phyloP scores from a whole-genome alignment of 1,284 basidiomycete species.

The Heterobasidion irregulare region DNA sequence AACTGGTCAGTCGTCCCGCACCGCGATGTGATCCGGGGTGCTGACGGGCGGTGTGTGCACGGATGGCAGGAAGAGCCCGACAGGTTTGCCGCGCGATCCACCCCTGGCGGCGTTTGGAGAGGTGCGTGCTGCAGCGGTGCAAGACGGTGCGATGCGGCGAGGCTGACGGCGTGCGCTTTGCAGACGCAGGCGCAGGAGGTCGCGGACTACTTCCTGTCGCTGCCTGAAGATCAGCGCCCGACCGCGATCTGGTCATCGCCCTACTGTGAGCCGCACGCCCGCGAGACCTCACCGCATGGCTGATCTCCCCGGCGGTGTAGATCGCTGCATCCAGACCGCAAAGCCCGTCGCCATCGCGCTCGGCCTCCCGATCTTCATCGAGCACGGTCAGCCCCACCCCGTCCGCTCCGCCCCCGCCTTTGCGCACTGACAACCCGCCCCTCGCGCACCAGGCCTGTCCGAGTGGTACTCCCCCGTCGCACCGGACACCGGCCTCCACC shows the following conservation, averaged over 20 bases:
- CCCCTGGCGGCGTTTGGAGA: constrained; percentile 73
- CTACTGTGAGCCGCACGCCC: constrained; percentile 70
- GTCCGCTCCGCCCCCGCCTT: background rate
- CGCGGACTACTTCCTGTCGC: constrained; percentile 50
- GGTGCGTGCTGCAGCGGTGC: constrained; percentile 22
- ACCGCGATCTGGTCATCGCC: constrained; percentile 76
- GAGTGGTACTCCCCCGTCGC: constrained; percentile 81
- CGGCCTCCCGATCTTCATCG: constrained; percentile 60
- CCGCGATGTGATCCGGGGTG: background rate
- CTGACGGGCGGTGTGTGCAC: background rate
- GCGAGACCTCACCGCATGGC: no score
- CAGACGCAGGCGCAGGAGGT: constrained; percentile 73
- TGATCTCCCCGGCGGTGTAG: constrained; percentile 24
- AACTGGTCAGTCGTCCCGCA: constrained; percentile 41
- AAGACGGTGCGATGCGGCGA: background rate
- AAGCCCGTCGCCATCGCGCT: constrained; percentile 56
- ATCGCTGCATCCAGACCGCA: constrained; percentile 79
- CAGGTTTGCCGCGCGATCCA: constrained; percentile 64
- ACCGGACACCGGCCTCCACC: constrained; percentile 63
- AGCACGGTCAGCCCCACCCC: constrained; percentile 42
- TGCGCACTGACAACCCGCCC: background rate
- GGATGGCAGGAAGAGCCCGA: constrained; percentile 48
- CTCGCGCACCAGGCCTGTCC: constrained; percentile 44
- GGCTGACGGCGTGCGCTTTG: background rate
- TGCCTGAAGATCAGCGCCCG: constrained; percentile 63